A percentile compares a stretch with the other conserved stretches of the same genome.
phyloP scores from a whole-genome alignment of 768 basidiomycete genomes.

The Suillus decipiens region DNA sequence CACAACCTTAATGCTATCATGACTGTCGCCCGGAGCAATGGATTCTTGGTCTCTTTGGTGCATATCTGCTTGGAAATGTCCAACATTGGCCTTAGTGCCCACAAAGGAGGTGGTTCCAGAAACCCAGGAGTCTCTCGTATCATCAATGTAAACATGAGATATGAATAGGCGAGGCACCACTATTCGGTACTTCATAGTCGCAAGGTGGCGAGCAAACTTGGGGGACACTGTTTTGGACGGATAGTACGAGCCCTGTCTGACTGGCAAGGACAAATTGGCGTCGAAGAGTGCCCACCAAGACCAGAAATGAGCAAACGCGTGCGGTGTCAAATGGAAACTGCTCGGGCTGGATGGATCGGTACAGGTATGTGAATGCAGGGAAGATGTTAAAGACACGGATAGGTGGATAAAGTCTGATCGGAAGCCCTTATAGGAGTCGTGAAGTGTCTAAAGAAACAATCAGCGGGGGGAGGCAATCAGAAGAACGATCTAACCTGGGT shows the following conservation, averaged over 20 bases:
- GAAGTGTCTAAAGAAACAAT: conserved; percentile 35
- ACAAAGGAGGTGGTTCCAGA: conserved; percentile 78
- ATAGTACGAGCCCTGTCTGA: conserved; percentile 86
- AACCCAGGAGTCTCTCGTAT: conserved; percentile 76
- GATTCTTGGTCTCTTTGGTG: conserved; percentile 91
- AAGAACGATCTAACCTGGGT: conserved; percentile 46
- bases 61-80: conserved; percentile 83
- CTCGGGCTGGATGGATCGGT: conserved; percentile 45
- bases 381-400: conserved; percentile 80
- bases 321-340: conserved; percentile 84
- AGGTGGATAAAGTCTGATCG: conserved; percentile 94
- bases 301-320: conserved; percentile 87
- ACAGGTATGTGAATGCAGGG: conserved; percentile 35
- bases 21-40: conserved; percentile 53
- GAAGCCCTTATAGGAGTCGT: conserved; percentile 85
- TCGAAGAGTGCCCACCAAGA: conserved; percentile 91
- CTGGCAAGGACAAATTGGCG: conserved; percentile 72
- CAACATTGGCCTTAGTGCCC: conserved; percentile 83
- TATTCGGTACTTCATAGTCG: conserved; percentile 90
- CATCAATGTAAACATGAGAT: conserved; percentile 85
- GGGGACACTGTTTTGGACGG: conserved; percentile 71
- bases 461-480: background rate
- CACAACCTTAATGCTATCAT: conserved; percentile 58
- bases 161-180: conserved; percentile 76
- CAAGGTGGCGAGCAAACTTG: conserved; percentile 86